Conservation (phyloP, 257 asterid genomes). For the Galeopsis tetrahit region DNA sequence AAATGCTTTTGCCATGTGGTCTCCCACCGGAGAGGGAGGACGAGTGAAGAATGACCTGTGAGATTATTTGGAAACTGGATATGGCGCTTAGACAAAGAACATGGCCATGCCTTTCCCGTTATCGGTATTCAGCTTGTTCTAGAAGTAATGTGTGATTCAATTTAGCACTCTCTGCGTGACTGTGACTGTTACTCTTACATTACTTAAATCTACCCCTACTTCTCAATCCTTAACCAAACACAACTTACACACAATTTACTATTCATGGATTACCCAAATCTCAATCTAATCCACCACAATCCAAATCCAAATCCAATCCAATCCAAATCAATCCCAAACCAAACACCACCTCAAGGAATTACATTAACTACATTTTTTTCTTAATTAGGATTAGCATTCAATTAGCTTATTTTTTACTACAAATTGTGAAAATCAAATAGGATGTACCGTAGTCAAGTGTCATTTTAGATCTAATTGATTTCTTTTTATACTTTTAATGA, state of each 20-base stretch:
- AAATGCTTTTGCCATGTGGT: conserved; percentile 96
- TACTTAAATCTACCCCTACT: too few relatives aligned
- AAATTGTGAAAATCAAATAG: neutral
- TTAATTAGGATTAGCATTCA: neutral
- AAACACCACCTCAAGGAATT: too few relatives aligned
- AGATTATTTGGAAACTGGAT: too few relatives aligned
- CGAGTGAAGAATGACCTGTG: conserved; percentile 33
- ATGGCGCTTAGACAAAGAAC: neutral
- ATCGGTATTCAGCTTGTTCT: neutral
- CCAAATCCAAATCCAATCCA: too few relatives aligned
- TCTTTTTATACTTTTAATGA: too few relatives aligned
- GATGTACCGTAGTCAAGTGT: too few relatives aligned
- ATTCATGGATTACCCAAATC: too few relatives aligned
- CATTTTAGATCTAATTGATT: too few relatives aligned
- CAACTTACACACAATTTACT: too few relatives aligned
- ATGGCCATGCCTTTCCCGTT: neutral
- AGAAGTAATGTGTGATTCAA: conserved; percentile 16
- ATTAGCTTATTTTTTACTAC: neutral
- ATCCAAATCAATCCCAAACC: too few relatives aligned
- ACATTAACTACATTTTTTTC: neutral
- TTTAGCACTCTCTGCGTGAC: conserved; percentile 13
- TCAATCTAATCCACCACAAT: too few relatives aligned
- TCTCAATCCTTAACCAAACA: too few relatives aligned
- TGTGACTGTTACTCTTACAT: conserved; percentile 4
- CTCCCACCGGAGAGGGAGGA: conserved; percentile 97